A percentile compares a stretch with the other conserved stretches of the same genome.
Evolutionary conservation across 2,329 filamentous ascomycete genomes (phyloP).

Genomic region (Monosporascus sp.): DNA sequence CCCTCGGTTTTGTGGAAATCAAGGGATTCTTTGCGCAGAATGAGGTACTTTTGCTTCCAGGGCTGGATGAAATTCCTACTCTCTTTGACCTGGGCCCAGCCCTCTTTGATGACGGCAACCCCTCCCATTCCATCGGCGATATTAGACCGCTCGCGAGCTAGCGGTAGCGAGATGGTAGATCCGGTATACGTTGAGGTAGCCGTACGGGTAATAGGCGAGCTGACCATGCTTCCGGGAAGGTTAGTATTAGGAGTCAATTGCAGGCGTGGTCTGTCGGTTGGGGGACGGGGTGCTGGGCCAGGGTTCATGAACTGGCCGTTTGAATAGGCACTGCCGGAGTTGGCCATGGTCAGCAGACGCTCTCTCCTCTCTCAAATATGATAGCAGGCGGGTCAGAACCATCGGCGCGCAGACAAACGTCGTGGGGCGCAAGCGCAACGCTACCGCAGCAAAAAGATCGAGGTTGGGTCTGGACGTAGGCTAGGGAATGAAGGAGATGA

Average conservation of each 20-base stretch:
- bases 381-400: too few species aligned
- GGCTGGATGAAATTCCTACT: conserved; percentile 77
- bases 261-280: conserved; percentile 75
- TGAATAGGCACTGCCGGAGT: conserved; percentile 46
- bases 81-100: conserved; percentile 83
- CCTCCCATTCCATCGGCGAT: conserved; percentile 60
- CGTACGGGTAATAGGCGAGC: conserved; percentile 64
- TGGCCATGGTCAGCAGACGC: conserved; percentile 19
- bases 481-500: background rate
- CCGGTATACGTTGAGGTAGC: conserved; percentile 63
- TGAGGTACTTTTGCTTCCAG: conserved; percentile 89
- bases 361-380: background rate
- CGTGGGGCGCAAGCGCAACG: conserved; percentile 6
- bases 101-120: conserved; percentile 72
- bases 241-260: conserved; percentile 72
- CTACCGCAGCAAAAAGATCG: conserved; percentile 5
- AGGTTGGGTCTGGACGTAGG: background rate
- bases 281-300: conserved; percentile 86
- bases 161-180: conserved; percentile 67
- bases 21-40: conserved; percentile 85
- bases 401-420: background rate
- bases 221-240: conserved; percentile 68
- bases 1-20: conserved; percentile 93
- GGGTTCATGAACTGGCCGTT: conserved; percentile 87
- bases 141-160: conserved; percentile 55